These are phyloP conservation scores for Rhodotorula mucilaginosa DNA, from an alignment of 1,284 basidiomycete genomes.

Conservation along the genomic window DNA sequence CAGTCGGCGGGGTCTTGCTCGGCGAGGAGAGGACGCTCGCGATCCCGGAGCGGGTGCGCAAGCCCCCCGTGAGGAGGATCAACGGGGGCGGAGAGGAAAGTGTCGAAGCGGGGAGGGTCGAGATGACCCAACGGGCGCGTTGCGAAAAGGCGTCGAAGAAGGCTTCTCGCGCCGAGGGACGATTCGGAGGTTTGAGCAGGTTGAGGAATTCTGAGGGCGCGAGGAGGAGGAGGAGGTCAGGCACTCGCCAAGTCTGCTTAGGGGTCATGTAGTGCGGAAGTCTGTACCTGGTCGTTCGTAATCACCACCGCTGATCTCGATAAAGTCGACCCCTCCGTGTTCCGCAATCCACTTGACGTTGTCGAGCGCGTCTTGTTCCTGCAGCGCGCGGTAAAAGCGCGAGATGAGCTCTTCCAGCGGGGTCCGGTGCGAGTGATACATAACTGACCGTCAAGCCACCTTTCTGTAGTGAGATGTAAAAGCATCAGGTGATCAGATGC, in stretches of 20 bases:
- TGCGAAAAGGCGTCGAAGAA: conserved; percentile 48
- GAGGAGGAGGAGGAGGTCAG: conserved; percentile 34
- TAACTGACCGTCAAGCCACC: conserved; percentile 49
- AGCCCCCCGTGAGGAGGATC: conserved; percentile 75
- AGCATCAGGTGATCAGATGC: neutral
- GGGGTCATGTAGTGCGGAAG: neutral
- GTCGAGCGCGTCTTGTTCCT: conserved; percentile 59
- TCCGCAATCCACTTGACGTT: conserved; percentile 65
- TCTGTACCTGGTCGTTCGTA: conserved; percentile 71
- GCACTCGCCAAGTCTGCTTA: neutral
- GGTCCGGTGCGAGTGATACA: neutral
- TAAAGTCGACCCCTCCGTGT: conserved; percentile 70
- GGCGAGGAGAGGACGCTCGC: conserved; percentile 52
- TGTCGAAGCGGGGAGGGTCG: conserved; percentile 15
- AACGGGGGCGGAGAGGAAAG: conserved; percentile 53
- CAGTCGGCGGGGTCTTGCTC: conserved; percentile 50
- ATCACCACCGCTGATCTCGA: conserved; percentile 82
- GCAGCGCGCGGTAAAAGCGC: neutral
- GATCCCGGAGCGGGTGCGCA: conserved; percentile 63
- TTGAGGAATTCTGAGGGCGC: neutral
- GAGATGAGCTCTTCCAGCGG: neutral
- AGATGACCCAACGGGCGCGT: conserved; percentile 26
- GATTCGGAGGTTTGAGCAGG: conserved; percentile 10
- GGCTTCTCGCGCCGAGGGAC: conserved; percentile 50
- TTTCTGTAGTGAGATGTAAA: conserved; percentile 38